Conservation (phyloP, 2,329 filamentous ascomycete genomes). For the Colletotrichum plurivorum region DNA sequence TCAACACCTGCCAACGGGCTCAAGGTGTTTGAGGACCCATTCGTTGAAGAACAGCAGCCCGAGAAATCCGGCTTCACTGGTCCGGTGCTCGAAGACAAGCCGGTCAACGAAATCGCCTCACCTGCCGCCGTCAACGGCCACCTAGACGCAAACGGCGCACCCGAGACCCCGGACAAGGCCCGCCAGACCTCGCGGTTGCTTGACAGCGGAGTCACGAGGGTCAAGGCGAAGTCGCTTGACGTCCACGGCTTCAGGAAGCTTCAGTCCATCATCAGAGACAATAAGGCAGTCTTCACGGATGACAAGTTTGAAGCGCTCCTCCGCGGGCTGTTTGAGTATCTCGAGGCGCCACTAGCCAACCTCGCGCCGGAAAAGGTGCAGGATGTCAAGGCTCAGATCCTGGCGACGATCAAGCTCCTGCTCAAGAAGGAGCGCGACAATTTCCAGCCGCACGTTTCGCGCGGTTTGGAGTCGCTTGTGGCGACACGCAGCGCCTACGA, state of each 20-base stretch:
- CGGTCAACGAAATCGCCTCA: constrained; percentile 70
- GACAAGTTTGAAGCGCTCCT: constrained; percentile 79
- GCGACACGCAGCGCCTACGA: constrained; percentile 77
- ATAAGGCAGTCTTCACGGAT: constrained; percentile 73
- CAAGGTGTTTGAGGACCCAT: constrained; percentile 75
- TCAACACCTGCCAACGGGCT: constrained; percentile 55
- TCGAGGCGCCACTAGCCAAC: constrained; percentile 72
- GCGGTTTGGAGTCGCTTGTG: constrained; percentile 77
- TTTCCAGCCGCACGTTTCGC: constrained; percentile 77
- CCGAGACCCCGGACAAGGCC: constrained; percentile 64
- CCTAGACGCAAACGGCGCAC: constrained; percentile 36
- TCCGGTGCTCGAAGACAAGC: constrained; percentile 71
- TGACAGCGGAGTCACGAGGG: constrained; percentile 81
- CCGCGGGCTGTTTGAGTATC: constrained; percentile 78
- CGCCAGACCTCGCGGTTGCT: constrained; percentile 75
- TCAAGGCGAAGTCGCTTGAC: constrained; percentile 80
- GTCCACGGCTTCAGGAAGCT: constrained; percentile 86
- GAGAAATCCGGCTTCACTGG: constrained; percentile 61
- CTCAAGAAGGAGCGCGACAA: constrained; percentile 76
- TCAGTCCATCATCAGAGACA: constrained; percentile 80
- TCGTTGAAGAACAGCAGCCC: constrained; percentile 63
- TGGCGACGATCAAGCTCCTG: constrained; percentile 81
- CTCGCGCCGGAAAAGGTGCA: constrained; percentile 75
- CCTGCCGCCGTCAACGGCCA: constrained; percentile 22
- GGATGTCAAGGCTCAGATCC: constrained; percentile 81